Percentiles rank a stretch among this genome's conserved stretches.
Evolutionary conservation across 208 protist species (phyloP).

Genomic region (Porcisia hertigi): DNA sequence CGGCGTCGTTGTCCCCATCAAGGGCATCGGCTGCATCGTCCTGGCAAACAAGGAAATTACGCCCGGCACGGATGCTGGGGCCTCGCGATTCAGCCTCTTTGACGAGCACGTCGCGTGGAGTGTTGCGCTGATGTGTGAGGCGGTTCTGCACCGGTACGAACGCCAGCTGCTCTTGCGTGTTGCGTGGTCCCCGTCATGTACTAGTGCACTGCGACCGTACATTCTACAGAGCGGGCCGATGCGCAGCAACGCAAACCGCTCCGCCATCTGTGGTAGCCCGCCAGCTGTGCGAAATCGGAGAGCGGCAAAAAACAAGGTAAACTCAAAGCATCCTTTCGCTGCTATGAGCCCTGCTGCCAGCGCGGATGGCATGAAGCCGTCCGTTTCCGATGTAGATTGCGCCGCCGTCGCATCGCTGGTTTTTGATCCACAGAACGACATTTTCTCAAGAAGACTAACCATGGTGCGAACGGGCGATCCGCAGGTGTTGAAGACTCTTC

Average conservation of each 20-base stretch:
- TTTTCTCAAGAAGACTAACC: constrained; percentile 34
- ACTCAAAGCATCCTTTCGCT: background rate
- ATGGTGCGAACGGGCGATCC: constrained; percentile 49
- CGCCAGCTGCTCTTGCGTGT: constrained; percentile 49
- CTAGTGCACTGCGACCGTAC: constrained; percentile 33
- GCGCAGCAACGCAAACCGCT: background rate
- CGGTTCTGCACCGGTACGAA: constrained; percentile 61
- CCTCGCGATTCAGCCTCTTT: constrained; percentile 45
- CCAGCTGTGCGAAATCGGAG: background rate
- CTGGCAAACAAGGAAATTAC: constrained; percentile 56
- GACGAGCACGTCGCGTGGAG: constrained; percentile 80
- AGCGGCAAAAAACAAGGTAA: background rate
- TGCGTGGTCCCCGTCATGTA: constrained; percentile 33
- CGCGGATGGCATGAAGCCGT: background rate
- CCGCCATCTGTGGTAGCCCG: background rate
- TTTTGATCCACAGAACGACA: constrained; percentile 32
- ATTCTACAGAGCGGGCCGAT: background rate
- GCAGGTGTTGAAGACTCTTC: constrained; percentile 28
- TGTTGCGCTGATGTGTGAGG: constrained; percentile 49
- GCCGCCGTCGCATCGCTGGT: constrained; percentile 26
- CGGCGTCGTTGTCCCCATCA: constrained; percentile 58
- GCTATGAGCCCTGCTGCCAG: background rate
- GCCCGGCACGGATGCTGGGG: background rate
- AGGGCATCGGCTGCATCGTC: constrained; percentile 62
- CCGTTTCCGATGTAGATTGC: constrained; percentile 9